Base-by-base conservation (phyloP, 2,329 filamentous ascomycete species). In the Fusarium algeriense region DNA sequence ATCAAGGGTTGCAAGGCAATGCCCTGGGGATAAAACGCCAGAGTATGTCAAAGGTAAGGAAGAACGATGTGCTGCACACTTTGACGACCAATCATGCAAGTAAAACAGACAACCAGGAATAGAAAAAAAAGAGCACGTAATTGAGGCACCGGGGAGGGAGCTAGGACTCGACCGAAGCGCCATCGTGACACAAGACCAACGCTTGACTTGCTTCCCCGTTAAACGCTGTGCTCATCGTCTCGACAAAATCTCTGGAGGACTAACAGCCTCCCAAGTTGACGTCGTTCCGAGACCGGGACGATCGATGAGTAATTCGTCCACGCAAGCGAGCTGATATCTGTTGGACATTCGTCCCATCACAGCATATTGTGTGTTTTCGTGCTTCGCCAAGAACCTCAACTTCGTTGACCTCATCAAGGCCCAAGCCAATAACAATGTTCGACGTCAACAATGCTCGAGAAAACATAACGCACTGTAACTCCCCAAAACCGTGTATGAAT, bases 181-280 rank as follows among this genome's bases (percentile, higher is more conserved):
- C 68, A 67, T 45, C 4, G 65, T 69, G 37, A 20, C 55, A 74
- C 70, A 65, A 54, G 23, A 46, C 45, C 70, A 73, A 73, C 64
- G 70, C 67, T 69, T 71, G 56, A 71, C 53, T 28, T 52, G 53
- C 69, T 64, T 71, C 65, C 69, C 53, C 70, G 55, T 66, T 48
- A 56, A 65, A 73, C 54, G 62, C 52, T 64, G 70, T 73, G 59
- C 52, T 70, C 62, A 20, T 56, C 49, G 14, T 45, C 46, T 46
- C 26, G 64, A 30, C 53, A 14, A 26, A 28, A 45, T 60, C 46
- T 48, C 34, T 57, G 23, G 50, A 56, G n/a, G 38, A 59, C 38
- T 34, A 15, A 43, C 32, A 48, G 23, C 34, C 59, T 60, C 64
- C 53, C 41, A 35, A 41, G 23, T 41, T 32, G 23, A 67, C 20